phyloP scores from a whole-genome alignment of 768 basidiomycete species.

The Mycena haematopus region DNA sequence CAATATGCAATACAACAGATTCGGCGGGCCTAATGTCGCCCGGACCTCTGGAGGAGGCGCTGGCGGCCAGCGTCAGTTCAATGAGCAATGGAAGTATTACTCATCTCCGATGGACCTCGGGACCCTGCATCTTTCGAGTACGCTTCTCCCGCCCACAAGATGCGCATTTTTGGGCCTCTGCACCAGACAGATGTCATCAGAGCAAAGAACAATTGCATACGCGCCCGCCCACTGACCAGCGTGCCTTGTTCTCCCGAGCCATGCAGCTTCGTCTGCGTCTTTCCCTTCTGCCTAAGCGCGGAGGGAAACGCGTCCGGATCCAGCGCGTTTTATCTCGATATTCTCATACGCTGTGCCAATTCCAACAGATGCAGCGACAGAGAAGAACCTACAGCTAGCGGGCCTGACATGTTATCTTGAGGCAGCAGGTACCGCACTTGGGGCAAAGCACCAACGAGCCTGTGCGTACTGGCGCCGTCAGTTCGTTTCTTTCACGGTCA shows the following conservation, averaged over 20 bases:
- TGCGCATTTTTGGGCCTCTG: constrained; percentile 85
- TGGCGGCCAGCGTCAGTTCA: no score
- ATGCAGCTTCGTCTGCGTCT: constrained; percentile 86
- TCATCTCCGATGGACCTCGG: no score
- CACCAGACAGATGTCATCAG: neutral
- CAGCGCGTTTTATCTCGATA: constrained; percentile 84
- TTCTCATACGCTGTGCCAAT: constrained; percentile 84
- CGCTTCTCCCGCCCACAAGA: constrained; percentile 85
- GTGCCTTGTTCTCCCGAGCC: constrained; percentile 72
- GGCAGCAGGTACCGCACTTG: constrained; percentile 93
- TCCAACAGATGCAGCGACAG: neutral
- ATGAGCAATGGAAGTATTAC: no score
- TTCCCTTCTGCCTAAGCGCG: constrained; percentile 81
- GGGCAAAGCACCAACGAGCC: constrained; percentile 97
- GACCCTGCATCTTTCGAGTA: constrained; percentile 92
- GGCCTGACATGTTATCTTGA: constrained; percentile 78
- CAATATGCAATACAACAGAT: no score
- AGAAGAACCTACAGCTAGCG: constrained; percentile 74
- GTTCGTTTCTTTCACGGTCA: neutral
- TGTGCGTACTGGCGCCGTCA: constrained; percentile 34
- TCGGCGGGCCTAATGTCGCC: no score
- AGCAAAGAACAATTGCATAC: constrained; percentile 3
- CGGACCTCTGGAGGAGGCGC: no score
- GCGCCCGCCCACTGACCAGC: constrained; percentile 42
- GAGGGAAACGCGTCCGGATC: constrained; percentile 96